Conservation (phyloP, 441 rosid genomes). For the Flueggea neowawraea region DNA sequence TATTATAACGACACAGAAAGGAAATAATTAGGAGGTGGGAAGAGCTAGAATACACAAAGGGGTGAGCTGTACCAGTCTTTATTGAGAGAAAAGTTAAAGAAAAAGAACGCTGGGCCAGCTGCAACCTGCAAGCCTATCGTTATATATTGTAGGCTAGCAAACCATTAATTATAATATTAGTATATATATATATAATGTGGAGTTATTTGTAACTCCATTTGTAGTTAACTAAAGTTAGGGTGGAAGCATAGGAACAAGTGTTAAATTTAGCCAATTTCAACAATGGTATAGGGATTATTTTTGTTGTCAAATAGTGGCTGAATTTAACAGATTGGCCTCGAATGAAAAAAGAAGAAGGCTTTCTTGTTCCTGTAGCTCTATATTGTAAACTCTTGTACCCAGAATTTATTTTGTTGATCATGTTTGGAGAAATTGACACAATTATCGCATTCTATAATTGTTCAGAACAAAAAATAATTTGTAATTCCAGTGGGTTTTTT, state of each 20-base stretch:
- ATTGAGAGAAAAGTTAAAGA: slow-evolving; percentile 27
- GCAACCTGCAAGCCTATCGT: slow-evolving; percentile 39
- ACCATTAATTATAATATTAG: not conserved
- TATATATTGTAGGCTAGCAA: slow-evolving; percentile 35
- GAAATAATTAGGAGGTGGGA: slow-evolving; percentile 21
- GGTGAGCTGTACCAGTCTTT: slow-evolving; percentile 32
- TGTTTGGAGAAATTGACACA: too few relatives aligned
- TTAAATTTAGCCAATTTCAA: slow-evolving; percentile 60
- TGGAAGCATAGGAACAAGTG: slow-evolving; percentile 71
- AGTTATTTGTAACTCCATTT: not conserved
- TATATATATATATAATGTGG: too few relatives aligned
- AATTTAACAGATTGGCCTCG: slow-evolving; percentile 53
- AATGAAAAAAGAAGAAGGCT: slow-evolving; percentile 18
- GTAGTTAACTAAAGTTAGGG: slow-evolving; percentile 21
- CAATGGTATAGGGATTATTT: slow-evolving; percentile 4
- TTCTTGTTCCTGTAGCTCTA: slow-evolving; percentile 61
- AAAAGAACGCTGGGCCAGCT: slow-evolving; percentile 53
- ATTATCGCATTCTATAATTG: too few relatives aligned
- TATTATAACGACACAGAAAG: slow-evolving; percentile 11
- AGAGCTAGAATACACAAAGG: slow-evolving; percentile 18
- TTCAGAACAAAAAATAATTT: slow-evolving; percentile 4
- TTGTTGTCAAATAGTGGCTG: slow-evolving; percentile 34
- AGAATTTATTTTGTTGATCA: not conserved
- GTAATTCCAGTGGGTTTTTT: slow-evolving; percentile 15
- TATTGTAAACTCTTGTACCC: not conserved